Conservation (phyloP, 257 asterid species). For the Solanum lycopersicoides region DNA sequence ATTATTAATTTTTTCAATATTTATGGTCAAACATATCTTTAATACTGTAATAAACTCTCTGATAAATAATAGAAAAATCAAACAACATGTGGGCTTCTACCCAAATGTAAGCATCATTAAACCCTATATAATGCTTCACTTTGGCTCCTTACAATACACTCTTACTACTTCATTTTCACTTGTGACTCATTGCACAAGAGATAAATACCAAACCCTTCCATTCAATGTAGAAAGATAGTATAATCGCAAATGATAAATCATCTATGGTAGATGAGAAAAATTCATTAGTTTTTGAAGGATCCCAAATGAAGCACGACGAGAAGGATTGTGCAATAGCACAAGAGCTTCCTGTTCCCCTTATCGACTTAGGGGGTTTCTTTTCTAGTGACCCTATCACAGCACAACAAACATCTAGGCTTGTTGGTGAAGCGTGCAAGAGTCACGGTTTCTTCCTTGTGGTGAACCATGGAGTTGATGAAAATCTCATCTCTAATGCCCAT, state of each 20-base stretch:
- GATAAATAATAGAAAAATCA: too few relatives aligned
- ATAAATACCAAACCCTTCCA: not conserved
- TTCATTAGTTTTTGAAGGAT: not conserved
- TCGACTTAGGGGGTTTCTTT: slow-evolving; percentile 57
- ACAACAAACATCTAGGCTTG: slow-evolving; percentile 8
- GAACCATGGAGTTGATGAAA: slow-evolving; percentile 39
- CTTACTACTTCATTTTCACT: not conserved
- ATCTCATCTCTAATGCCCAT: slow-evolving; percentile 11
- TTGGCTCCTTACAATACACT: not conserved
- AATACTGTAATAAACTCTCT: too few relatives aligned
- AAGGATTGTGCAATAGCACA: not conserved
- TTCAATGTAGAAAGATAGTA: slow-evolving; percentile 48
- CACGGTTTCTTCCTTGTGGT: slow-evolving; percentile 21
- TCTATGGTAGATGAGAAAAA: not conserved
- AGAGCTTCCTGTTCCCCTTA: slow-evolving; percentile 44
- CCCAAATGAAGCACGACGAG: slow-evolving; percentile 5
- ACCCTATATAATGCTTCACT: not conserved
- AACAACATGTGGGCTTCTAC: slow-evolving; percentile 12
- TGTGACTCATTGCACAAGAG: not conserved
- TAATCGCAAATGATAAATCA: slow-evolving; percentile 12
- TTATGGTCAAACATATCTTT: too few relatives aligned
- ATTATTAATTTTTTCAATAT: too few relatives aligned
- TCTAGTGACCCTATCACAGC: slow-evolving; percentile 44
- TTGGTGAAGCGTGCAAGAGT: not conserved
- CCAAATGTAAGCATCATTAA: not conserved